Conservation (phyloP, 306 rosid genomes). For the Trifolium fragiferum region DNA sequence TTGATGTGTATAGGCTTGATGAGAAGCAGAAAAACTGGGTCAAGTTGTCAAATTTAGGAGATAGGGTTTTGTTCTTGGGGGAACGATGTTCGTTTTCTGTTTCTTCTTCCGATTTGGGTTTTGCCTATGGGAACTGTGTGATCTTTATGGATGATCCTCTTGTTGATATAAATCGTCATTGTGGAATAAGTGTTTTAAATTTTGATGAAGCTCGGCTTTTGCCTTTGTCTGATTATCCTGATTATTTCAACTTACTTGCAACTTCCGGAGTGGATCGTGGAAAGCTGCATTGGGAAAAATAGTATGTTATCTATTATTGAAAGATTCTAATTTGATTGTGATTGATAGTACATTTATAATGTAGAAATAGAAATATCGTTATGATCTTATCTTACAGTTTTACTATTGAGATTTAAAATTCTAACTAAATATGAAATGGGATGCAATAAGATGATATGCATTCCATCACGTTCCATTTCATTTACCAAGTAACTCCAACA, state of each 20-base stretch:
- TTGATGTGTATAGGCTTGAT: constrained; percentile 51
- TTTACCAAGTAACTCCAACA: no score
- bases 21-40: background rate
- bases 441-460: no score
- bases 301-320: no score
- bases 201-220: background rate
- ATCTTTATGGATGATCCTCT: background rate
- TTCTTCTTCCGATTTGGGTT: background rate
- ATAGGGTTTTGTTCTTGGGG: background rate
- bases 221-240: background rate
- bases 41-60: background rate
- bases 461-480: no score
- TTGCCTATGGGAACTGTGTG: background rate
- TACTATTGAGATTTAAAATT: no score
- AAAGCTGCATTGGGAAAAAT: background rate
- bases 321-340: no score
- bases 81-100: background rate
- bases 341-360: no score
- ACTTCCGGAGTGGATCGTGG: background rate
- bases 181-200: background rate
- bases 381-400: no score
- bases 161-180: no score
- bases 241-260: background rate
- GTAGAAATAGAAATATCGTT: no score
- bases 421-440: no score